Percentiles rank a stretch among this genome's conserved stretches.
These are phyloP conservation scores for Cladosporium sp. DNA, from an alignment of 2,329 filamentous ascomycete genomes.

Conservation along the genomic window DNA sequence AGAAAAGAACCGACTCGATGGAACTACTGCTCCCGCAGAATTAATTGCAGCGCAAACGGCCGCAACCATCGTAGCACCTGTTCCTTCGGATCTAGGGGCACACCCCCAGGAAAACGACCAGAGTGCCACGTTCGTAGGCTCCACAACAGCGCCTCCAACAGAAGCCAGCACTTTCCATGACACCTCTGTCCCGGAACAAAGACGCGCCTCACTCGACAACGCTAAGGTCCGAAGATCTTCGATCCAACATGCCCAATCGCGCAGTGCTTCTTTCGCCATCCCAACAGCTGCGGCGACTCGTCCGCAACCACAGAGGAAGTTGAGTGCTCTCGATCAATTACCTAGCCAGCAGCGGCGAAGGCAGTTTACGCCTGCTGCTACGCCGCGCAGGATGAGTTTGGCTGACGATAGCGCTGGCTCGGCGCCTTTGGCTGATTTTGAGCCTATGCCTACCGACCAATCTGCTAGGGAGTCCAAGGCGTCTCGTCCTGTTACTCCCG, in stretches of 20 bases:
- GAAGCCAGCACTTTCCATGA: too few species aligned
- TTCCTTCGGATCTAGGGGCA: too few species aligned
- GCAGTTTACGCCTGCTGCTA: background rate
- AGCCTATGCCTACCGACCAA: background rate
- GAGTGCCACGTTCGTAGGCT: too few species aligned
- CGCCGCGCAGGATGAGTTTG: background rate
- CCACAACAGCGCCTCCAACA: background rate
- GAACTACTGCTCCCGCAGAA: background rate
- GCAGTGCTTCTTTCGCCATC: background rate
- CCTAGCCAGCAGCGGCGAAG: conserved; percentile 21
- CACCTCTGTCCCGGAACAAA: background rate
- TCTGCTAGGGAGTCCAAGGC: background rate
- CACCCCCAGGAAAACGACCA: too few species aligned
- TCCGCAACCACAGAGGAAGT: conserved; percentile 20
- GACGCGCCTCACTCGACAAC: background rate
- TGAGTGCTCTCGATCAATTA: conserved; percentile 23
- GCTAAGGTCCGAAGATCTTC: background rate
- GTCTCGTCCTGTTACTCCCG: conserved; percentile 2
- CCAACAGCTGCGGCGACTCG: background rate
- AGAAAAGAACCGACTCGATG: background rate
- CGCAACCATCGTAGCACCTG: too few species aligned
- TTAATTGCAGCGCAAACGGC: background rate
- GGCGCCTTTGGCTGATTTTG: background rate
- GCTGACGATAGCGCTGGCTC: background rate
- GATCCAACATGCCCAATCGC: background rate